phyloP scores from a whole-genome alignment of 805 yeast genomes.

The Kodamaea neixiangensis region DNA sequence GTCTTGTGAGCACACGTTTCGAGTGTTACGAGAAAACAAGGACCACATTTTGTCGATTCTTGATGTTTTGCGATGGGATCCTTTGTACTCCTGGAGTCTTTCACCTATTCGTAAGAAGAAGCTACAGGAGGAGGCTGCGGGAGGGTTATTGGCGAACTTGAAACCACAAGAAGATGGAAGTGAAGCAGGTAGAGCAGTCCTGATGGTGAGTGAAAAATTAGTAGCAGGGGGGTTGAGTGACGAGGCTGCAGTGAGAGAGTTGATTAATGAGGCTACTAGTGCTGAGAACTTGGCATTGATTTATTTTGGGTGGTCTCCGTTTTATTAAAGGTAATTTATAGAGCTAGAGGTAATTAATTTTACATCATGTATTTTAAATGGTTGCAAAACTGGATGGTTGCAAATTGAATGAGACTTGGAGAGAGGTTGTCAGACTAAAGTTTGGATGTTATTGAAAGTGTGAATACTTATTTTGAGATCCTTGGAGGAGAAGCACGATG shows the following conservation, averaged over 20 bases:
- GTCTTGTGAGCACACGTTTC: constrained; percentile 72
- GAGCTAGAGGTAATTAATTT: too few species aligned
- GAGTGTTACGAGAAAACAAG: constrained; percentile 62
- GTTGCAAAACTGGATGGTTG: too few species aligned
- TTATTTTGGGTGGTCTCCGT: constrained; percentile 86
- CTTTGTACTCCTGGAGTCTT: constrained; percentile 86
- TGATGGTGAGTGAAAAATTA: constrained; percentile 70
- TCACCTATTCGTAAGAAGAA: constrained; percentile 68
- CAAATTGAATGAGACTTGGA: too few species aligned
- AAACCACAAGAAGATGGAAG: constrained; percentile 47
- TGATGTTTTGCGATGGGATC: constrained; percentile 89
- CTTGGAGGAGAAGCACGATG: too few species aligned
- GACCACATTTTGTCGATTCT: constrained; percentile 77
- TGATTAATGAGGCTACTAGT: constrained; percentile 75
- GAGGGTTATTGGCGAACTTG: constrained; percentile 14
- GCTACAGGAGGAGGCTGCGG: constrained; percentile 46
- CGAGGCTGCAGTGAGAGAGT: constrained; percentile 81
- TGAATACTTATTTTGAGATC: too few species aligned
- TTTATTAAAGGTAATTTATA: constrained; percentile 48
- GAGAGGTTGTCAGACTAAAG: too few species aligned
- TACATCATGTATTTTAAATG: too few species aligned
- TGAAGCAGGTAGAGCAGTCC: constrained; percentile 80
- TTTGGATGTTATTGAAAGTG: too few species aligned
- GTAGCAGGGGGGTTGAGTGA: constrained; percentile 66
- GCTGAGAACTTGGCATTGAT: constrained; percentile 67